Percentiles rank a stretch among this genome's conserved stretches.
Conservation (phyloP, 306 rosid species). For the Astragalus glycyphyllos region DNA sequence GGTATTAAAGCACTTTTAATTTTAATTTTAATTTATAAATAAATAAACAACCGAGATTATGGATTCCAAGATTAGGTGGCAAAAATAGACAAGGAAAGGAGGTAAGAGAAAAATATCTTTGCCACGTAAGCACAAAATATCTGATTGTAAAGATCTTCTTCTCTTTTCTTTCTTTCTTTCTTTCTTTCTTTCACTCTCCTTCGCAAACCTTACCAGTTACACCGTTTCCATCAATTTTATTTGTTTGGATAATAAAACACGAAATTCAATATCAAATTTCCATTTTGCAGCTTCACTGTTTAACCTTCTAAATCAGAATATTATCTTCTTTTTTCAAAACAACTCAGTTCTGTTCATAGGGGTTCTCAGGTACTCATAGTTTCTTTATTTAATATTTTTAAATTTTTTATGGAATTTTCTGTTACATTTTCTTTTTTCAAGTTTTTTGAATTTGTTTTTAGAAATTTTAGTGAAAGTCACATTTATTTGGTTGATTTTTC, state of each 20-base stretch:
- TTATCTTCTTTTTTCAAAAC: background rate
- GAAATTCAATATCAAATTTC: background rate
- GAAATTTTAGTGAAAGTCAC: conserved; percentile 4
- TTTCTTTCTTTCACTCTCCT: background rate
- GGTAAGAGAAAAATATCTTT: conserved; percentile 72
- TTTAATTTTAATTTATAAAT: too few relatives aligned
- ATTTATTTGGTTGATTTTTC: too few relatives aligned
- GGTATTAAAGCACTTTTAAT: too few relatives aligned
- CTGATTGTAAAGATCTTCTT: conserved; percentile 65
- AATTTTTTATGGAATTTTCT: background rate
- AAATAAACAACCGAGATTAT: too few relatives aligned
- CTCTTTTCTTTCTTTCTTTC: background rate
- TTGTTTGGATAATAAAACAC: background rate
- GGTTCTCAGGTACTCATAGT: conserved; percentile 30
- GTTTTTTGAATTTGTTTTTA: conserved; percentile 16
- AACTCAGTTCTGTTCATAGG: conserved; percentile 16
- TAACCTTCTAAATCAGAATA: conserved; percentile 23
- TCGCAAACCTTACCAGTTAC: conserved; percentile 41
- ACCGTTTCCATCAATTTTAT: background rate
- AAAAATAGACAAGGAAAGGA: background rate
- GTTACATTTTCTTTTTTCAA: background rate
- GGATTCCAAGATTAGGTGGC: conserved; percentile 40
- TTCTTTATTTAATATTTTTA: background rate
- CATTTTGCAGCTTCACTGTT: conserved; percentile 8
- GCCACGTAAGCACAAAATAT: conserved; percentile 66